A percentile compares a stretch with the other conserved stretches of the same genome.
Evolutionary conservation across 805 yeast species (phyloP).

Genomic region (Hanseniaspora singularis): DNA sequence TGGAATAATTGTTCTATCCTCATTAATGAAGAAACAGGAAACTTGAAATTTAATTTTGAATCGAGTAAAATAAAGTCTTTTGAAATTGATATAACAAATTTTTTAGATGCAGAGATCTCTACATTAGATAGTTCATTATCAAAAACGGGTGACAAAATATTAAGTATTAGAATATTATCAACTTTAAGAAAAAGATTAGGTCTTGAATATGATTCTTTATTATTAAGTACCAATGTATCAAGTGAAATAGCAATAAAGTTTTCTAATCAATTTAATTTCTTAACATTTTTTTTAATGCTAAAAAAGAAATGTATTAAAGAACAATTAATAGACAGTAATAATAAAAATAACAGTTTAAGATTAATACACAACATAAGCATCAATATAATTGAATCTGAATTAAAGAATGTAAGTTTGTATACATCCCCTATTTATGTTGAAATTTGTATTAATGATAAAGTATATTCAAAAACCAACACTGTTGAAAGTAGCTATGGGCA

Average conservation of each 20-base stretch:
- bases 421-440: slow-evolving; percentile 47
- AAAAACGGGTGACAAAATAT: slow-evolving; percentile 41
- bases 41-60: slow-evolving; percentile 2
- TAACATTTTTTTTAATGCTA: slow-evolving; percentile 61
- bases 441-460: slow-evolving; percentile 54
- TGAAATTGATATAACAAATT: slow-evolving; percentile 41
- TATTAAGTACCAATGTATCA: neutral
- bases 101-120: slow-evolving; percentile 51
- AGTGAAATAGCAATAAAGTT: neutral
- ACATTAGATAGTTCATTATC: slow-evolving; percentile 52
- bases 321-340: slow-evolving; percentile 20
- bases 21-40: neutral
- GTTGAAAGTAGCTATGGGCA: slow-evolving; percentile 34
- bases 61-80: too few species aligned
- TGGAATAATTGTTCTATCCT: neutral
- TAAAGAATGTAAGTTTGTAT: slow-evolving; percentile 26
- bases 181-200: slow-evolving; percentile 35
- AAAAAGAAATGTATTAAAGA: slow-evolving; percentile 53
- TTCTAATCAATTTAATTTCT: slow-evolving; percentile 1
- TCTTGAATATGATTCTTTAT: neutral
- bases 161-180: slow-evolving; percentile 46
- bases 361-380: slow-evolving; percentile 43
- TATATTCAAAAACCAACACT: slow-evolving; percentile 68
- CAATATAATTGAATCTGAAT: slow-evolving; percentile 55
- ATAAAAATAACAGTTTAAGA: slow-evolving; percentile 34